Evolutionary conservation across 2,329 filamentous ascomycete genomes (phyloP).

Genomic region (Alternaria solani): DNA sequence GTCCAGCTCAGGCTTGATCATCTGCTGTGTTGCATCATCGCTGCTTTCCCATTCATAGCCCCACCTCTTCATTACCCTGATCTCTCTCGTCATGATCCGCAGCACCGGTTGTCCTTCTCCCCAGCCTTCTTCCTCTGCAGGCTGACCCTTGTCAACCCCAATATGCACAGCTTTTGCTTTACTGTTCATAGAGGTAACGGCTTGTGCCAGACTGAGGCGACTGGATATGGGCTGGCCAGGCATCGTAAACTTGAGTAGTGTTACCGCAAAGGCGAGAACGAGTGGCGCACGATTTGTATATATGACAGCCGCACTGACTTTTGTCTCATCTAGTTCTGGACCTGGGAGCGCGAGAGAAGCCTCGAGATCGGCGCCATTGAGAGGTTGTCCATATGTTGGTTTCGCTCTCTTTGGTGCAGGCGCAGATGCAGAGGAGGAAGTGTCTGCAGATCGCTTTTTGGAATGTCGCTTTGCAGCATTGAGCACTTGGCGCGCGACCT

Average conservation of each 20-base stretch:
- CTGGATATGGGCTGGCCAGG: constrained; percentile 86
- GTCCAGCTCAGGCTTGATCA: constrained; percentile 20
- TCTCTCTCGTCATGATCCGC: constrained; percentile 74
- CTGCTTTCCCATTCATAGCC: constrained; percentile 64
- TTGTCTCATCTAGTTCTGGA: constrained; percentile 64
- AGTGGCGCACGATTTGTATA: constrained; percentile 83
- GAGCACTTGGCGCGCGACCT: constrained; percentile 64
- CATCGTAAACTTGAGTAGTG: constrained; percentile 80
- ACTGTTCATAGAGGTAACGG: constrained; percentile 82
- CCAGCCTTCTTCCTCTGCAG: constrained; percentile 74
- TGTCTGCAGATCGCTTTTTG: constrained; percentile 62
- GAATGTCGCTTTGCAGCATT: constrained; percentile 64
- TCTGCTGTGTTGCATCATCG: constrained; percentile 22
- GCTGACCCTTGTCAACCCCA: constrained; percentile 71
- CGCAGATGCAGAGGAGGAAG: constrained; percentile 21
- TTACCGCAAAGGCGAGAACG: constrained; percentile 80
- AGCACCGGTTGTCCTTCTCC: constrained; percentile 78
- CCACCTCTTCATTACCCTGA: constrained; percentile 78
- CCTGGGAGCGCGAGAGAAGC: constrained; percentile 66
- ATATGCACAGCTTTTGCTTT: constrained; percentile 77
- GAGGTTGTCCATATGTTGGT: constrained; percentile 39
- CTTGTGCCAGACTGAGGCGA: constrained; percentile 81
- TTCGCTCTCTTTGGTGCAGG: constrained; percentile 48
- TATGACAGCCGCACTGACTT: constrained; percentile 66
- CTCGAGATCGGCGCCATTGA: constrained; percentile 67